Evolutionary conservation across 148 eudicot genomes (phyloP).

Genomic region (Arbutus unedo): DNA sequence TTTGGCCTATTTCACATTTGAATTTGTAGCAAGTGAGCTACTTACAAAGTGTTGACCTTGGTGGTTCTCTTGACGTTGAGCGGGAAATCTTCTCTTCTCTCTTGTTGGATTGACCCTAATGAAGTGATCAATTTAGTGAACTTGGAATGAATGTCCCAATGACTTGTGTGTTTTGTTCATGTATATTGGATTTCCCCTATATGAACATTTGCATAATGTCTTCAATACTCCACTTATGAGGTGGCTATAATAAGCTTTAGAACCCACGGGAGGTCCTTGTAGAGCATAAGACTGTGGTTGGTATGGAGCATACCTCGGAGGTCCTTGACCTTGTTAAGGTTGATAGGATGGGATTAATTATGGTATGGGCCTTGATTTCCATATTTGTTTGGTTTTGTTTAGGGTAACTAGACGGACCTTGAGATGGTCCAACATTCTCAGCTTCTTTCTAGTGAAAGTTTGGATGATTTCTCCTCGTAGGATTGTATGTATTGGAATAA

Average conservation of each 20-base stretch:
- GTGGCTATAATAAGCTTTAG: too few species aligned
- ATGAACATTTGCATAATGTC: neutral
- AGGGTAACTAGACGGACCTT: too few species aligned
- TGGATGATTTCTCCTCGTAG: too few species aligned
- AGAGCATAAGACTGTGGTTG: neutral
- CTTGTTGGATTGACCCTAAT: neutral
- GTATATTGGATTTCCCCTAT: neutral
- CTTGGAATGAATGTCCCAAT: neutral
- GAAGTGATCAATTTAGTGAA: neutral
- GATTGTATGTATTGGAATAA: too few species aligned
- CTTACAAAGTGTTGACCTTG: neutral
- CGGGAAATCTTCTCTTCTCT: neutral
- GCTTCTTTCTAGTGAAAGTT: too few species aligned
- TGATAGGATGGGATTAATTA: neutral
- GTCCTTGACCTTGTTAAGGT: neutral
- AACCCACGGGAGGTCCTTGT: neutral
- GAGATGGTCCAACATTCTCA: too few species aligned
- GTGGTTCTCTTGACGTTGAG: neutral
- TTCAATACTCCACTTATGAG: neutral
- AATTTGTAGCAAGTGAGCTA: neutral
- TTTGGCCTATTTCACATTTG: neutral
- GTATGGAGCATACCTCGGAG: neutral
- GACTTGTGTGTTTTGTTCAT: neutral
- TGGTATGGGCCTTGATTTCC: too few species aligned
- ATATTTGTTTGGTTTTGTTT: too few species aligned